phyloP scores from a whole-genome alignment of 495 filamentous ascomycete species.

The Xylaria castorea region DNA sequence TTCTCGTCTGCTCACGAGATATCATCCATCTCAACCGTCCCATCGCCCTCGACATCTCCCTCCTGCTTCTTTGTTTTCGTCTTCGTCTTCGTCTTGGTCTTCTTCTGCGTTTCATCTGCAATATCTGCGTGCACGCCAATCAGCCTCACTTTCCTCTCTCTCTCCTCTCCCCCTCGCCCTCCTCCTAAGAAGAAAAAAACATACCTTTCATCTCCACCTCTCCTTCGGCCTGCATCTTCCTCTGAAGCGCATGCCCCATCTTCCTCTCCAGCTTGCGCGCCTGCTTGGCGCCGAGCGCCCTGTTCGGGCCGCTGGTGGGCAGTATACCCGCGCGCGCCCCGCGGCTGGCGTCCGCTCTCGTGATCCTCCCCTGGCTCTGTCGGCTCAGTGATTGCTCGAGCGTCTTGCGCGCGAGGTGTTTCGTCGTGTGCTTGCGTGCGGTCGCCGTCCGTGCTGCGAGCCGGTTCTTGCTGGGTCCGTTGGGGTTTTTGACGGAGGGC shows the following conservation, averaged over 20 bases:
- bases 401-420: slow-evolving; percentile 33
- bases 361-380: slow-evolving; percentile 22
- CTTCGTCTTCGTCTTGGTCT: background rate
- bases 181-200: background rate
- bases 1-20: slow-evolving; percentile 22
- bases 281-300: slow-evolving; percentile 50
- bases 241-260: slow-evolving; percentile 47
- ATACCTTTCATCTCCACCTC: slow-evolving; percentile 51
- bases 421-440: slow-evolving; percentile 37
- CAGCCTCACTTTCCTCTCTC: background rate
- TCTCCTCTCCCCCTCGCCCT: background rate
- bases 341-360: slow-evolving; percentile 42
- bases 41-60: slow-evolving; percentile 25
- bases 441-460: slow-evolving; percentile 44
- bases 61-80: background rate
- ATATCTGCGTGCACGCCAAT: slow-evolving; percentile 23
- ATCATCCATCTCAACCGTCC: slow-evolving; percentile 34
- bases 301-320: slow-evolving; percentile 52
- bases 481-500: slow-evolving; percentile 56
- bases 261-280: slow-evolving; percentile 52
- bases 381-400: slow-evolving; percentile 16
- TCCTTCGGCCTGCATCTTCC: slow-evolving; percentile 49
- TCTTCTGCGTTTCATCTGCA: slow-evolving; percentile 12
- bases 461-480: slow-evolving; percentile 52
- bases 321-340: slow-evolving; percentile 50